Evolutionary conservation across 1,284 basidiomycete genomes (phyloP), one percentile per base, ranked within the genome.

Genomic region (Tilletia setariae): DNA sequence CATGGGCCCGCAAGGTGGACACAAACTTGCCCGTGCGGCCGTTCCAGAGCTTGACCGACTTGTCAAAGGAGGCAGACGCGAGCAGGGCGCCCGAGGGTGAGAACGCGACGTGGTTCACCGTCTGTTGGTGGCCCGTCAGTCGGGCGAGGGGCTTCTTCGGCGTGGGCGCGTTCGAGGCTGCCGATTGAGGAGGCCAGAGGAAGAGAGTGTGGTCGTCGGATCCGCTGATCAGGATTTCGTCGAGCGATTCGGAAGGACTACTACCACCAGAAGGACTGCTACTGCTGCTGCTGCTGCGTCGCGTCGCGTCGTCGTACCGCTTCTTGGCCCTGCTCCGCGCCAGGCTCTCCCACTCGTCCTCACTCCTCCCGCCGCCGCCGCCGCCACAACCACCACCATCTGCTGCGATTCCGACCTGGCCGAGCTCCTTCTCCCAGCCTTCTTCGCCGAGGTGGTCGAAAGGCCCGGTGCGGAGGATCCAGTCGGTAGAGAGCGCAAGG

Each of bases 81-180:
- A 92, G 90, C 87, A 90, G 91, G 42, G 91, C 86, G 1, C 94
- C 94, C 83, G 98, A 94, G 0, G 96, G 94, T 43, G 91, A 94
- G 84, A 98, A 98, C 0, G 89, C 90, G 65, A 98, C 95, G 80
- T 98, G 95, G 66, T 92, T 91, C 62, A 98, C 90, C 82, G 97
- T 94, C 66, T 94, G 90, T 81, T 98, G 94, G 83, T 98, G 95
- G 0, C 95, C 95, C 0, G 93, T 95, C 15, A 98, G 85, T 21
- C 94, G 87, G 2, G 92, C 88, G 15, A 95, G 73, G 1, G 94
- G 93, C 81, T 97, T 98, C 74, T 90, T 90, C 82, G 88, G 84
- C 0, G 79, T 71, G 23, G 63, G 72, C 66, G 93, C 94, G 95
- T 67, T 88, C 0, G 94, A 95, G 83, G 95, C 92, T 82, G 96